Evolutionary conservation across 106 monocot species (phyloP), one percentile per base, ranked within the genome.

Genomic region (Gastrodia elata): DNA sequence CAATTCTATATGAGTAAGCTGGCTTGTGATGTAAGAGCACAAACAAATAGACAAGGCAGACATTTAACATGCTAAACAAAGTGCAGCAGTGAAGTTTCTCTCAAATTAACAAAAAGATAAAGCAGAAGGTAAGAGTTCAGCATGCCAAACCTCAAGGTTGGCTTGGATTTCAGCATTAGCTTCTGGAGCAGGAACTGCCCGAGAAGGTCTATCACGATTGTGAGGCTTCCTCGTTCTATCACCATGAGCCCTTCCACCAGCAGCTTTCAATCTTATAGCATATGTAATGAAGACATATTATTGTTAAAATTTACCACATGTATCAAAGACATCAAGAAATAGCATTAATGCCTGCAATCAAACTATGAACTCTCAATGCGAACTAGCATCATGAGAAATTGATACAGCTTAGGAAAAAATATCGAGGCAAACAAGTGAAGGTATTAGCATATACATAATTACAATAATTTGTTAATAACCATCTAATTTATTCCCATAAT

Each of bases 81-180:
- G 67, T 36, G 67, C 67, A 37, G 36, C 4, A 36, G 35, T 58
- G 0, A 34, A 32, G 20, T 16, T 59, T 59, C 26, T n/a, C n/a
- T n/a, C 5, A 25, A 70, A 14, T n/a, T 33, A 15, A 65, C 36
- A 67, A 36, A 6, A 67, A 76, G 68, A 10, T 32, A 61, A 41
- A 72, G 30, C 37, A 46, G 42, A 30, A 43, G n/a, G 16, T 56
- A 39, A 9, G 67, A 67, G n/a, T 4, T 55, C 36, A 35, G 44
- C 20, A 38, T 37, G 11, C 32, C 86, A 65, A 92, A 96, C 95
- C 79, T 90, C 89, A 75, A 92, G 75, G 69, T 90, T 92, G 71
- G 78, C 87, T 83, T 92, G 95, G 24, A 92, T 80, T 73, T 96
- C 95, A 28, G 89, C 95, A 80, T 96, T 96, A 39, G 92, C 91